Base-by-base conservation (phyloP, 2,329 filamentous ascomycete species). In the Hymenoscyphus scutula region DNA sequence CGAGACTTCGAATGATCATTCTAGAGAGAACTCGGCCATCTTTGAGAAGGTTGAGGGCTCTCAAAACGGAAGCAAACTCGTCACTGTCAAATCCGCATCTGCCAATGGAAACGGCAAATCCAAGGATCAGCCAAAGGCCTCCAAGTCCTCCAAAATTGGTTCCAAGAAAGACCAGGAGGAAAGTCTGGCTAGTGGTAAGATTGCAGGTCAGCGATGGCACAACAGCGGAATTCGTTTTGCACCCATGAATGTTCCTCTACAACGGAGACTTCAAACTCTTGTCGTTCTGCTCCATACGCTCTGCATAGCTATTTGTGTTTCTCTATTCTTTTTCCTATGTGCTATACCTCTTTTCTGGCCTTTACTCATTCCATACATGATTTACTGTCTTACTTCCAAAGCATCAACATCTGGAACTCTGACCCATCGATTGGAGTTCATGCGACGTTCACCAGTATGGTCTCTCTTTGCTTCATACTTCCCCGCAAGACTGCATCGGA, bases 281-380 rank as follows among this genome's bases (percentile, higher is more conserved):
- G 84, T 94, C 3, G 89, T 93, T 13, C 79, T 93, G 8, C 82
- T 86, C 69, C 90, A 93, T 76, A 90, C 86, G 65, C 81, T 91
- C 68, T 86, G 84, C 61, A 89, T 93, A 65, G 84, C 85, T n/a
- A 77, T 85, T 27, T 82, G 85, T 69, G 82, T 96, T 5, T 89
- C 91, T 5, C 76, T 88, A 62, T 98, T 98, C 80, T 97, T 96
- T 80, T 89, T 96, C 73, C 85, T 93, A 37, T 96, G 92, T 77
- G 89, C 91, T 61, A 93, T 96, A 62, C 95, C 95, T 0, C 79
- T 98, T n/a, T 86, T 89, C 56, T 99, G 95, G 95, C 94, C 94
- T 1, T 77, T 89, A 51, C 73, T 89, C 23, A 79, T 88, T 7
- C 80, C 92, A 0, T 98, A 98, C 72, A 82, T 96, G 51, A 81